A percentile compares a stretch with the other conserved stretches of the same genome.
phyloP scores from a whole-genome alignment of 2,329 filamentous ascomycete species.

The Clathrospora elynae region DNA sequence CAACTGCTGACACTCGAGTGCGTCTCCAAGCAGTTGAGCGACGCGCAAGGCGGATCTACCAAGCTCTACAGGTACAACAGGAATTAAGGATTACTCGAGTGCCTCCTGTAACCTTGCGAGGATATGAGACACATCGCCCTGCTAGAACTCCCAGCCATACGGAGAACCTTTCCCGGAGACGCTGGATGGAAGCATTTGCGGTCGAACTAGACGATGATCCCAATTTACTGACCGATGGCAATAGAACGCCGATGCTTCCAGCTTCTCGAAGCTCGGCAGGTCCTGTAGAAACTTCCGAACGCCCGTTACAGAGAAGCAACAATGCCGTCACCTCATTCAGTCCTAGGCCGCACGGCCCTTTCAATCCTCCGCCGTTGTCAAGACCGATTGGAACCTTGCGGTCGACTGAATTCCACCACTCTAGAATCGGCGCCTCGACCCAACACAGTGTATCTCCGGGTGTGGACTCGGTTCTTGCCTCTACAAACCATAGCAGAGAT shows the following conservation, averaged over 20 bases:
- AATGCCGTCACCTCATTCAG: background rate
- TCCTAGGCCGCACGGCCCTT: no score
- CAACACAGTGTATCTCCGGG: no score
- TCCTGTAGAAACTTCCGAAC: background rate
- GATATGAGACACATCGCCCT: background rate
- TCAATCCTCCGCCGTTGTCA: no score
- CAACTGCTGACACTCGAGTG: conserved; percentile 1
- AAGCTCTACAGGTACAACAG: background rate
- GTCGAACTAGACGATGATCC: background rate
- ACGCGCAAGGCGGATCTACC: background rate
- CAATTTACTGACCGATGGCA: background rate
- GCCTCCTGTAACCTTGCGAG: background rate
- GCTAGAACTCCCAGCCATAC: background rate
- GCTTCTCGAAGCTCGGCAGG: no score
- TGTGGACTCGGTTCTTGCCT: no score
- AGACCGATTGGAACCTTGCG: no score
- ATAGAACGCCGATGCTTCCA: background rate
- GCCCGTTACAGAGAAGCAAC: background rate
- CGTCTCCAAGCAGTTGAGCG: conserved; percentile 5
- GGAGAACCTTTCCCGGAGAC: background rate
- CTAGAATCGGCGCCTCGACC: no score
- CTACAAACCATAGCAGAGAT: no score
- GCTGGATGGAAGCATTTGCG: background rate
- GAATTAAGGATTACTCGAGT: no score
- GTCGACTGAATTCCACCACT: no score